Evolutionary conservation across 2,329 filamentous ascomycete genomes (phyloP).

Genomic region (Aspergillus viridinutans): DNA sequence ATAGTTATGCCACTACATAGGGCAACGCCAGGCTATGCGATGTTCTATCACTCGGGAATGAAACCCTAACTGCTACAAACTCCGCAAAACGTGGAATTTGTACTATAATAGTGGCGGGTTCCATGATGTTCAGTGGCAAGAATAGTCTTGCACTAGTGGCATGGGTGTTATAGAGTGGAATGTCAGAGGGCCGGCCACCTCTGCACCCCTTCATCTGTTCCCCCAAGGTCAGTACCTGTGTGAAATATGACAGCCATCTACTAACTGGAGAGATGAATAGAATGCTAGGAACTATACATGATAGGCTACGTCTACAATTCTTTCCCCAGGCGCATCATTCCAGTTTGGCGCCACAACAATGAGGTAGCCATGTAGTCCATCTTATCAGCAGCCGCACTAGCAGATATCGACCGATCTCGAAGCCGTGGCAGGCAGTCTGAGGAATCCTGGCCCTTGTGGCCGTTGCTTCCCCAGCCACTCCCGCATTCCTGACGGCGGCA

Average conservation of each 20-base stretch:
- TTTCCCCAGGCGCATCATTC: neutral
- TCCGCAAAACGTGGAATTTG: neutral
- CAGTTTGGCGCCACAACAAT: neutral
- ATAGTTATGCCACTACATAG: neutral
- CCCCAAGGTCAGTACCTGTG: neutral
- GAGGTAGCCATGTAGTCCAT: neutral
- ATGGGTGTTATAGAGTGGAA: neutral
- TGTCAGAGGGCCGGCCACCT: neutral
- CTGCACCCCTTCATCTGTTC: no score
- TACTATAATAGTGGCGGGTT: neutral
- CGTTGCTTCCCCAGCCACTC: slow-evolving; percentile 2
- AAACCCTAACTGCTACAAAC: neutral
- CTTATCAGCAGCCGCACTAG: neutral
- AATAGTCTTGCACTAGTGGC: neutral
- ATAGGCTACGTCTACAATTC: neutral
- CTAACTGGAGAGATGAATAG: no score
- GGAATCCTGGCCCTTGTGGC: neutral
- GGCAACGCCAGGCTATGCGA: neutral
- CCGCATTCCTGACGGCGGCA: slow-evolving; percentile 11
- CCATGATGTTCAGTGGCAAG: neutral
- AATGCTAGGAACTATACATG: no score
- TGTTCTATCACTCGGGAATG: neutral
- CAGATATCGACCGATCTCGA: neutral
- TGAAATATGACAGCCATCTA: neutral
- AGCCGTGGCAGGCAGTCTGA: neutral